Conservation (phyloP, 2,329 filamentous ascomycete genomes). For the Lasiodiplodia theobromae region DNA sequence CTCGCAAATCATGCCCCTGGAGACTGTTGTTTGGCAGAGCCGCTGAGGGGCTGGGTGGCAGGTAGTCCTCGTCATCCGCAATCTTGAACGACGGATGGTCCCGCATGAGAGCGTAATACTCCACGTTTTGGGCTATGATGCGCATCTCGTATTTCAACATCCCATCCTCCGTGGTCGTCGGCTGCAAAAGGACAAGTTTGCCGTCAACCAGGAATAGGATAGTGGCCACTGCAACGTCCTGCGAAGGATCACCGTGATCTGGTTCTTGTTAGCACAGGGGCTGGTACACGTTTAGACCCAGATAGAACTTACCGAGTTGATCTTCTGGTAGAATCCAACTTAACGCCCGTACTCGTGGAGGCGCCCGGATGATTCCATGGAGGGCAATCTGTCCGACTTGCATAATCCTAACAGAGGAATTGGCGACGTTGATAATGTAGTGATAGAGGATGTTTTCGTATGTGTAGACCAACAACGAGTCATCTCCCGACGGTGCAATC, state of each 20-base stretch:
- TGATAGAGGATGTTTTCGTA: constrained; percentile 96
- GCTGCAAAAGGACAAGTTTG: constrained; percentile 90
- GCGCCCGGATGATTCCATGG: constrained; percentile 93
- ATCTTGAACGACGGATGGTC: constrained; percentile 71
- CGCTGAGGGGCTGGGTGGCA: constrained; percentile 54
- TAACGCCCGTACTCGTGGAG: constrained; percentile 87
- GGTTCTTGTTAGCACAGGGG: constrained; percentile 34
- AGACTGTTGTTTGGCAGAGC: constrained; percentile 54
- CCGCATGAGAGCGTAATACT: constrained; percentile 92
- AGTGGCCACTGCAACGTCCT: constrained; percentile 91
- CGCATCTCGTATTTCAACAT: constrained; percentile 98
- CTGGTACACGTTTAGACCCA: background rate
- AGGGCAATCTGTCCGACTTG: constrained; percentile 99
- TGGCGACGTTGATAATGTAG: constrained; percentile 80
- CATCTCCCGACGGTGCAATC: constrained; percentile 86
- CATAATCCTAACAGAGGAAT: constrained; percentile 76
- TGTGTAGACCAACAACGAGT: constrained; percentile 95
- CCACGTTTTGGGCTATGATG: constrained; percentile 92
- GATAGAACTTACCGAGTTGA: constrained; percentile 69
- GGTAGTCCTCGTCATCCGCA: constrained; percentile 52
- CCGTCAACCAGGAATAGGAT: constrained; percentile 97
- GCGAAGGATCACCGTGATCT: constrained; percentile 89
- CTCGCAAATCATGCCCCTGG: constrained; percentile 67
- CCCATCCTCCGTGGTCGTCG: constrained; percentile 80
- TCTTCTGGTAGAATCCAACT: constrained; percentile 95